Percentiles rank a stretch among this genome's conserved stretches.
Conservation (phyloP, 768 basidiomycete species). For the Boletus pseudo-olivaceus region DNA sequence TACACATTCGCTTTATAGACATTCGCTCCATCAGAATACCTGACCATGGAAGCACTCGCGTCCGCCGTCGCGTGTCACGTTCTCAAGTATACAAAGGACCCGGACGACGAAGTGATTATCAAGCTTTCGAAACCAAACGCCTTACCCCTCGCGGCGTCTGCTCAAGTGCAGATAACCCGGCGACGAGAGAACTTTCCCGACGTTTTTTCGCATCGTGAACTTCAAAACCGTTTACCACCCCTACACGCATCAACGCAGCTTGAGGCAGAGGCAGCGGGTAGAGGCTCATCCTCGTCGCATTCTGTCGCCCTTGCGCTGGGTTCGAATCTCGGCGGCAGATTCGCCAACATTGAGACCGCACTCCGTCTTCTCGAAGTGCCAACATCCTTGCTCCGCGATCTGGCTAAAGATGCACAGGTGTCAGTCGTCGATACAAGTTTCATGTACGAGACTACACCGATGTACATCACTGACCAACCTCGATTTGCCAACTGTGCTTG, state of each 20-base stretch:
- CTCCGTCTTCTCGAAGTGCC: conserved; percentile 65
- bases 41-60: conserved; percentile 70
- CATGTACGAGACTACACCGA: conserved; percentile 90
- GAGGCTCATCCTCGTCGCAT: conserved; percentile 13
- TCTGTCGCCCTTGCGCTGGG: conserved; percentile 76
- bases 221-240: not conserved
- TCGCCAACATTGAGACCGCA: conserved; percentile 77
- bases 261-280: not conserved
- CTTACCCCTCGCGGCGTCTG: conserved; percentile 59
- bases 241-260: not conserved
- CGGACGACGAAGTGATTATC: conserved; percentile 40
- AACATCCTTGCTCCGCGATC: conserved; percentile 23
- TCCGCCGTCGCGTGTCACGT: conserved; percentile 50
- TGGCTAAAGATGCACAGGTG: conserved; percentile 27
- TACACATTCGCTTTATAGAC: conserved; percentile 33
- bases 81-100: conserved; percentile 31
- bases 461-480: conserved; percentile 93
- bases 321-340: conserved; percentile 86
- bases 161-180: conserved; percentile 61
- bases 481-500: conserved; percentile 90
- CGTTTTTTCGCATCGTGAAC: not conserved
- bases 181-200: conserved; percentile 35
- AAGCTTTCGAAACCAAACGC: conserved; percentile 72
- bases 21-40: conserved; percentile 45
- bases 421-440: conserved; percentile 77